Evolutionary conservation across 108 stramenopile genomes (phyloP).

Genomic region (Nitzschia inconspicua): DNA sequence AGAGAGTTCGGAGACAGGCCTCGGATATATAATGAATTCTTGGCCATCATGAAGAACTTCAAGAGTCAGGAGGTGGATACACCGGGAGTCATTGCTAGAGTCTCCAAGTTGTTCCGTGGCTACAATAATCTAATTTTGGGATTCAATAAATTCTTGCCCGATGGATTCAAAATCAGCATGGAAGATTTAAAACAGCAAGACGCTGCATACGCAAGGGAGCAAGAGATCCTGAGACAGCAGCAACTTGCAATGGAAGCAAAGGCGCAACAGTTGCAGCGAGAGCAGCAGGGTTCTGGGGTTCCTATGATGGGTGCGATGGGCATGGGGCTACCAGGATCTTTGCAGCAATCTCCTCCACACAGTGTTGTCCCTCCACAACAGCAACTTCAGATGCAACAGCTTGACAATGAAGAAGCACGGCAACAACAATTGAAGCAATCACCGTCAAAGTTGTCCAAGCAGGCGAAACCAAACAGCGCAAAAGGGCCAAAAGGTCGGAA

Average conservation of each 20-base stretch:
- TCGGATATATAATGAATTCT: conserved; percentile 99
- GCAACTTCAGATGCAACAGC: neutral
- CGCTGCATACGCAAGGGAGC: conserved; percentile 23
- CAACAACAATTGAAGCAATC: neutral
- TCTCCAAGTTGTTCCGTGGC: conserved; percentile 83
- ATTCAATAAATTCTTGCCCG: conserved; percentile 93
- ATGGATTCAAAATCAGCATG: conserved; percentile 91
- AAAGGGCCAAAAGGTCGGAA: neutral
- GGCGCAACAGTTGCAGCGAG: conserved; percentile 19
- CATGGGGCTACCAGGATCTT: no score
- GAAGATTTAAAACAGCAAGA: conserved; percentile 64
- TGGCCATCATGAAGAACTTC: conserved; percentile 98
- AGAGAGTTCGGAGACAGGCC: conserved; percentile 93
- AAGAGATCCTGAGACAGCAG: conserved; percentile 20
- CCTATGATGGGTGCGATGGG: no score
- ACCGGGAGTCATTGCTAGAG: conserved; percentile 85
- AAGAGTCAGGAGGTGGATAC: conserved; percentile 93
- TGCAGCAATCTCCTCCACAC: no score
- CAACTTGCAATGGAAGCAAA: conserved; percentile 4
- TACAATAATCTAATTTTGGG: conserved; percentile 92
- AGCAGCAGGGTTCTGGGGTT: neutral
- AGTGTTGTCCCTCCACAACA: no score
- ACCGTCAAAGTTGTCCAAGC: neutral
- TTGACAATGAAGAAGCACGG: neutral
- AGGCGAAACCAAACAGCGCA: neutral